Evolutionary conservation across 176 grass and related monocot genomes (phyloP), one percentile per base, ranked within the genome.

Genomic region (Triticum turgidum): DNA sequence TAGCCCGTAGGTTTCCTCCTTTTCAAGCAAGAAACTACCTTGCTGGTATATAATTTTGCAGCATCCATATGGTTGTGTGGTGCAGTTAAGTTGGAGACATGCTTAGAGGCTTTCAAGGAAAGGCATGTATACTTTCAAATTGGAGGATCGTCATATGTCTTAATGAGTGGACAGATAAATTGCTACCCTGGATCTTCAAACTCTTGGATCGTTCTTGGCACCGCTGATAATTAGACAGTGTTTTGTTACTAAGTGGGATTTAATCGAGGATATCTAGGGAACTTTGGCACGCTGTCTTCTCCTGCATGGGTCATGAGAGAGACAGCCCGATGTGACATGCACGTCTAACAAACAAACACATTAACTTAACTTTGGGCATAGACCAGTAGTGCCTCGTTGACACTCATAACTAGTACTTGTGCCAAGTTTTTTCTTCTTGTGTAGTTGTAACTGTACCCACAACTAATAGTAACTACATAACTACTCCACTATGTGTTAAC

Each of bases 101-200:
- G 69, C 1, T 73, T 24, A 44, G 66, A 69, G 69, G 69, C 9
- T 42, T 72, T 42, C 20, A 72, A 72, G 69, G 69, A 71, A 71
- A 37, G 49, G 49, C 49, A 71, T 21, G 0, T 41, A n/a, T 44
- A 7, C 38, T 73, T 38, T 73, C 69, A 44, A 73, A 73, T 83
- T 27, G 24, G 73, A 21, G 44, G 75, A 84, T 52, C 27, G 27
- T 27, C 73, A 29, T 84, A 61, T 8, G 33, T 61, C 25, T 52
- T 24, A 70, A 39, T 39, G 9, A 70, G 38, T 71, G 68, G 61
- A 80, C 87, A 59, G 67, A 22, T 59, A 65, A 21, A 68, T 77
- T 11, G 32, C 7, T 17, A 76, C 80, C 33, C 42, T 14, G 11
- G 7, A 24, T 12, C 49, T 52, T 52, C 49, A 52, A 52, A 17